Evolutionary conservation across 352 stramenopile genomes (phyloP), one percentile per base, ranked within the genome.

Genomic region (Phytophthora constricta): DNA sequence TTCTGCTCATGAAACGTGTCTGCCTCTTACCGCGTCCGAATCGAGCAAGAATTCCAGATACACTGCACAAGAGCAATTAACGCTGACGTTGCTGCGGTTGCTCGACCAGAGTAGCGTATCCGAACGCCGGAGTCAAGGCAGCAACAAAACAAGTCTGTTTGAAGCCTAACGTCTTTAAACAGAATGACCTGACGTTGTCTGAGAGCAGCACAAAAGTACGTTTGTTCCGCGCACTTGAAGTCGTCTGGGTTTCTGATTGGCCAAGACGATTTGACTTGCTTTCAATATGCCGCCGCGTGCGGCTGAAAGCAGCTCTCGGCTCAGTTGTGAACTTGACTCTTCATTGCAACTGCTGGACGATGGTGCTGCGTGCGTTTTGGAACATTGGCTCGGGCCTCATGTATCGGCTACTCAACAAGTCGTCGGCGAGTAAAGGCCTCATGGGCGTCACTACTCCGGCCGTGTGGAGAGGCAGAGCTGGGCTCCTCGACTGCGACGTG

Each of bases 401-500:
- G 59, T 58, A 90, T 65, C 83, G 78, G 23, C 70, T 82, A 26
- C 55, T 86, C 42, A 90, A 82, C 63, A 88, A 88, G 63, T 65
- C 58, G 22, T 74, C 69, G 41, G 74, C 80, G 56, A 70, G 72
- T 26, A 75, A 82, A n/a, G 82, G 84, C 9, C 41, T 71, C 26
- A 55, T 95, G 63, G 83, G 81, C 28, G 46, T 96, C 65, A 70
- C 62, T 23, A 89, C 90, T 51, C 82, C 86, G 16, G 74, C 84
- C 0, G 74, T 96, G 25, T 96, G 85, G 83, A 83, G 74, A 26
- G 84, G 74, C 9, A 80, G 86, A 13, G 70, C 80, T 5, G 84
- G 85, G 0, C 64, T 95, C 19, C 67, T 95, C 17, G 89, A 96
- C 69, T 90, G 85, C 39, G 89, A 95, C 60, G 59, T 95, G 64